phyloP scores from a whole-genome alignment of 202 grass and related monocot species.

The Eragrostis tef region DNA sequence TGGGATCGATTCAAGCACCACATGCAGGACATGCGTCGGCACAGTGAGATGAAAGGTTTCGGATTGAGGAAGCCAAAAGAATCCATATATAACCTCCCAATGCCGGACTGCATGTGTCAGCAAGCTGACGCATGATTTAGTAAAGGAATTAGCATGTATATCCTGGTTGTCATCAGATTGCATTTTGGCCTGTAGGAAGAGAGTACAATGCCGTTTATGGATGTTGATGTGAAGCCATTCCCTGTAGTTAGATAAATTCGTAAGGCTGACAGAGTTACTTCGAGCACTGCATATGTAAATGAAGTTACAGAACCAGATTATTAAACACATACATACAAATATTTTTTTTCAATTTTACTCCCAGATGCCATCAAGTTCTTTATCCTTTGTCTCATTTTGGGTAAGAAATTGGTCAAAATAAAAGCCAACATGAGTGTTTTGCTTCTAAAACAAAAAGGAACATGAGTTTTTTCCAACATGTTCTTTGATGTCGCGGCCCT shows the following conservation, averaged over 20 bases:
- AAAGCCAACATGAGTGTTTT: too few relatives aligned
- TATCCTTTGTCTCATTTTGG: background rate
- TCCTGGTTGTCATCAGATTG: constrained; percentile 18
- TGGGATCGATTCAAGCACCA: constrained; percentile 79
- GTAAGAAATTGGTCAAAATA: too few relatives aligned
- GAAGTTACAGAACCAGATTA: background rate
- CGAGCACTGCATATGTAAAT: background rate
- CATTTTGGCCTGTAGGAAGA: constrained; percentile 22
- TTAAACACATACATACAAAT: background rate
- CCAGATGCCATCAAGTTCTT: background rate
- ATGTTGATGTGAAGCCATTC: constrained; percentile 25
- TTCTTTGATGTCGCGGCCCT: too few relatives aligned
- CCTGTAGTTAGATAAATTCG: background rate
- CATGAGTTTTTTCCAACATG: too few relatives aligned
- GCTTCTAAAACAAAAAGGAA: too few relatives aligned
- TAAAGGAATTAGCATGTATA: background rate
- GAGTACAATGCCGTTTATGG: constrained; percentile 21
- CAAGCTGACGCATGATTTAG: constrained; percentile 49
- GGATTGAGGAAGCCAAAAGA: constrained; percentile 63
- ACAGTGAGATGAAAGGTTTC: constrained; percentile 70
- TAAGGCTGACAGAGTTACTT: background rate
- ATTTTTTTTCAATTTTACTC: background rate
- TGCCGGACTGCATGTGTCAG: constrained; percentile 91
- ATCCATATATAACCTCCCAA: constrained; percentile 77
- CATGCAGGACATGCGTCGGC: constrained; percentile 75